Evolutionary conservation across 1,139 yeast species (phyloP), one percentile per base, ranked within the genome.

Genomic region (Yamadazyma pseudoaaseri): DNA sequence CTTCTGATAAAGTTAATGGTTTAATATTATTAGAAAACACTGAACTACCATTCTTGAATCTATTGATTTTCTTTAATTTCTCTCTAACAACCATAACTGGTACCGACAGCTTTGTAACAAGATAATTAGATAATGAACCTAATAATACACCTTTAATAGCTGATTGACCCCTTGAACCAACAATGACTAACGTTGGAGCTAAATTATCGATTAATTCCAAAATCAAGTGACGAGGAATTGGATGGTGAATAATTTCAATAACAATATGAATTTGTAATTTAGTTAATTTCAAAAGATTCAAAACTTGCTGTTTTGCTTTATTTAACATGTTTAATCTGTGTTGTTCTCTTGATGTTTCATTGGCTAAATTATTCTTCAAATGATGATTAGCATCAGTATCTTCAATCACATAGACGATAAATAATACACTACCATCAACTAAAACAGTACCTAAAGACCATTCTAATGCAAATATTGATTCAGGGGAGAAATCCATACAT

Each of bases 41-140:
- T n/a, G 70, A 60, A 16, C 70, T 62, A 5, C 76, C 66, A 41
- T 54, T 49, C 63, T 73, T 59, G 58, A 78, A 77, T 51, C 85
- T 73, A 44, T 81, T 76, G 42, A 84, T 70, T 64, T 86, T 81
- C 61, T 84, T 84, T 52, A 86, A 71, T 54, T 85, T 86, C 53
- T 83, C 82, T 42, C 95, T 73, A 13, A 92, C 94, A 31, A 90
- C 96, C 83, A 90, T 80, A 16, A 89, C 94, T 0, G 97, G 97
- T 10, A 86, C 90, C 16, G 86, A 70, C 51, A 86, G 76, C 52
- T 81, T 79, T 11, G 87, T 80, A 9, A 85, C 86, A 47, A 86
- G 67, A 54, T 85, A 86, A 49, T 84, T 86, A 4, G 86, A 78
- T 43, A 86, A 71, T 3, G 86, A 79, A 3, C 92, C 92, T 41